These are phyloP conservation scores for Colletotrichum chlorophyti DNA, from an alignment of 2,329 filamentous ascomycete genomes.

Conservation along the genomic window DNA sequence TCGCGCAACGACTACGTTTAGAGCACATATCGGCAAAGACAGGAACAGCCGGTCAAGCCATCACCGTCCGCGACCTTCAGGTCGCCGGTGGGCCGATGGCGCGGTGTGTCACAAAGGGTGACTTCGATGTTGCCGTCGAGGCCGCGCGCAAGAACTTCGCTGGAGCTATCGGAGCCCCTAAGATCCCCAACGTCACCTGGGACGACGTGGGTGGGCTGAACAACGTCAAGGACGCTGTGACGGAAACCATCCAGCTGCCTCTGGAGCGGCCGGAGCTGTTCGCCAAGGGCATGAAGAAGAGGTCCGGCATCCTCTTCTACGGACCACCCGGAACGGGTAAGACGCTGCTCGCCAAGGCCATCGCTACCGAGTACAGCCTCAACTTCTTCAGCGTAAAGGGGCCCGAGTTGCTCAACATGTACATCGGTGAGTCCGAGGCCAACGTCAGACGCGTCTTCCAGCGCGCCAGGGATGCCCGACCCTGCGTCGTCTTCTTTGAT, in stretches of 20 bases:
- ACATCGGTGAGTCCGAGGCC: constrained; percentile 92
- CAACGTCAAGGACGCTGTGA: constrained; percentile 96
- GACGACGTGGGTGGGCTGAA: constrained; percentile 92
- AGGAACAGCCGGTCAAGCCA: constrained; percentile 42
- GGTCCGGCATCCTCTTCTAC: constrained; percentile 87
- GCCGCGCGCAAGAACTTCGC: constrained; percentile 97
- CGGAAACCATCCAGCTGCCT: constrained; percentile 94
- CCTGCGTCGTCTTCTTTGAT: constrained; percentile 93
- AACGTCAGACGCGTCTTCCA: constrained; percentile 92
- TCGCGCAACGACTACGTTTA: constrained; percentile 78
- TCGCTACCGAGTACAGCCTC: constrained; percentile 90
- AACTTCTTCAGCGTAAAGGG: constrained; percentile 97
- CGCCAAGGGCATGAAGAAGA: constrained; percentile 97
- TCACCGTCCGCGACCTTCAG: constrained; percentile 83
- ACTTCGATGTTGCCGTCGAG: constrained; percentile 93
- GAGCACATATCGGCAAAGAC: constrained; percentile 69
- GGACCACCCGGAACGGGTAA: constrained; percentile 92
- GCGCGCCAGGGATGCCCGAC: constrained; percentile 81
- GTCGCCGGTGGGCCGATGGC: constrained; percentile 84
- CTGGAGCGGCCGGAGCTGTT: constrained; percentile 92
- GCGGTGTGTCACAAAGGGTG: constrained; percentile 78
- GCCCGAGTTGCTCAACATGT: constrained; percentile 93
- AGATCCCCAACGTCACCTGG: constrained; percentile 97
- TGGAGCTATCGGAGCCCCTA: constrained; percentile 94
- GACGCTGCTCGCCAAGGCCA: constrained; percentile 90